phyloP scores from a whole-genome alignment of 2,329 filamentous ascomycete species.

The Aspergillus caelatus region DNA sequence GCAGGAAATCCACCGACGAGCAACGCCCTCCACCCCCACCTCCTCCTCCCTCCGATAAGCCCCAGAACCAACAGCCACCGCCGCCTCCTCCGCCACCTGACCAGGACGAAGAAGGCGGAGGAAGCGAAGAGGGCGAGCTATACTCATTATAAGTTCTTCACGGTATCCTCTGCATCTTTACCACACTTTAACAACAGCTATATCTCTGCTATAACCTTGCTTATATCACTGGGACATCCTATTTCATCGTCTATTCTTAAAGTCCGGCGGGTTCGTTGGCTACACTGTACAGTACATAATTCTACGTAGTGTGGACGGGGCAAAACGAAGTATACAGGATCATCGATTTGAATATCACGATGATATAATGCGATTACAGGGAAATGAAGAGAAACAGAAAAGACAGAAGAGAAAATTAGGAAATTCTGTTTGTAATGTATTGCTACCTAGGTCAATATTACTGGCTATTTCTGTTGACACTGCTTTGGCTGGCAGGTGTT shows the following conservation, averaged over 20 bases:
- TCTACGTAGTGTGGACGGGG: background rate
- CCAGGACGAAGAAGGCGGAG: slow-evolving; percentile 35
- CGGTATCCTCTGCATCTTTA: no score
- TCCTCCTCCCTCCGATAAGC: slow-evolving; percentile 11
- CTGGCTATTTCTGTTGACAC: background rate
- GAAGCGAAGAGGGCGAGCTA: slow-evolving; percentile 49
- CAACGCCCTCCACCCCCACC: slow-evolving; percentile 14
- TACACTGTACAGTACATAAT: background rate
- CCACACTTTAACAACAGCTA: background rate
- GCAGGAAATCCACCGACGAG: slow-evolving; percentile 8
- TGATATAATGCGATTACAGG: background rate
- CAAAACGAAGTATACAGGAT: background rate
- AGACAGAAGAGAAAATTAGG: background rate
- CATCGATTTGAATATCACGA: background rate
- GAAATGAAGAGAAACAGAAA: background rate
- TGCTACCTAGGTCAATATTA: background rate
- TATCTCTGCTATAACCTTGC: background rate
- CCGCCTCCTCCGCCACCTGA: slow-evolving; percentile 12
- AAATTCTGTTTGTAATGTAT: background rate
- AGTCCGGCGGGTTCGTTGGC: background rate
- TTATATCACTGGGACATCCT: background rate
- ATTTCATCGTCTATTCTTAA: background rate
- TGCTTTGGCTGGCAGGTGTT: background rate
- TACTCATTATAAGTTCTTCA: slow-evolving; percentile 14
- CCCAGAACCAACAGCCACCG: background rate